phyloP scores from a whole-genome alignment of 1,284 basidiomycete genomes.

The Papiliotrema flavescens region DNA sequence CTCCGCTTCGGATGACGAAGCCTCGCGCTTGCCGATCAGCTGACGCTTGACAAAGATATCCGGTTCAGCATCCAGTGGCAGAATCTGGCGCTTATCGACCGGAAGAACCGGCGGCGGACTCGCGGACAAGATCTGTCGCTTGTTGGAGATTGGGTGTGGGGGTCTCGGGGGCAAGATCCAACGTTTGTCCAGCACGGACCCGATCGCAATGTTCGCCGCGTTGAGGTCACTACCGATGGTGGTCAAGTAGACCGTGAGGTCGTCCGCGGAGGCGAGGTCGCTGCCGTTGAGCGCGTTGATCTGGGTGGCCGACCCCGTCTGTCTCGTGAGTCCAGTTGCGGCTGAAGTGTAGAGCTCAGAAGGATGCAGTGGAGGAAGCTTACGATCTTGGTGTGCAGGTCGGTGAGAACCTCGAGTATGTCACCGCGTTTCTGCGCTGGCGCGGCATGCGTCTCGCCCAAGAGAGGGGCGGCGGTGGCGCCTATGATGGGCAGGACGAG shows the following conservation, averaged over 20 bases:
- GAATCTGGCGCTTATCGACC: no score
- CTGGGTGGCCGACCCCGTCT: background rate
- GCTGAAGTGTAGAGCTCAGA: background rate
- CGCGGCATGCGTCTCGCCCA: background rate
- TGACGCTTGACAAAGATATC: no score
- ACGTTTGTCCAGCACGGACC: background rate
- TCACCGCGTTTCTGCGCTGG: background rate
- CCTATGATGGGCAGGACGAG: slow-evolving; percentile 1
- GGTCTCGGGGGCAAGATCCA: no score
- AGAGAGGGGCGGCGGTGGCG: background rate
- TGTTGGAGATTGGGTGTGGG: no score
- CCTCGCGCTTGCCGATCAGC: no score
- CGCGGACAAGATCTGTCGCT: no score
- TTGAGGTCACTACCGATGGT: background rate
- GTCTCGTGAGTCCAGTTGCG: background rate
- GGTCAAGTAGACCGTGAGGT: background rate
- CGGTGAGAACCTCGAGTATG: background rate
- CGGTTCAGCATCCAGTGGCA: no score
- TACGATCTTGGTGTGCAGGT: background rate
- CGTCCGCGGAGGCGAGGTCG: background rate
- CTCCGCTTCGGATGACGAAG: background rate
- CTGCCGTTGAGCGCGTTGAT: background rate
- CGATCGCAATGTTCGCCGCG: background rate
- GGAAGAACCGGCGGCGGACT: no score
- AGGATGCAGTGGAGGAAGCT: background rate